phyloP scores from a whole-genome alignment of 2,329 filamentous ascomycete species.

The Trichoderma sp. region DNA sequence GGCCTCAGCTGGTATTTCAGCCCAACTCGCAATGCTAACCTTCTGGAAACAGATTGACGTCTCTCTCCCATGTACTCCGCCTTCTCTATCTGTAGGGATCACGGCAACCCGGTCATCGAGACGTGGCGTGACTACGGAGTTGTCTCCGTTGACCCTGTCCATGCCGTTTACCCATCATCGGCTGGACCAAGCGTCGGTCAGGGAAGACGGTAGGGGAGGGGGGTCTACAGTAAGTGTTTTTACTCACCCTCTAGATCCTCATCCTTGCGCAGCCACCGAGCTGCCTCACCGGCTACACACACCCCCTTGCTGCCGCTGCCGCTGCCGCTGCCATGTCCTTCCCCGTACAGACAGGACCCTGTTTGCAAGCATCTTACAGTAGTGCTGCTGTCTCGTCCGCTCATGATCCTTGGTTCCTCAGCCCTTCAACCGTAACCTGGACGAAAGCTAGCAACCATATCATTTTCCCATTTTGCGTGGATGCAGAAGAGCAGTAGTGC shows the following conservation, averaged over 20 bases:
- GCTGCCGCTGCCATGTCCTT: too few relatives aligned
- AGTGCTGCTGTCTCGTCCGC: too few relatives aligned
- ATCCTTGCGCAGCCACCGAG: conserved; percentile 1
- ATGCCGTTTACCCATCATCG: conserved; percentile 1
- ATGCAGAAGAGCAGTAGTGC: not conserved
- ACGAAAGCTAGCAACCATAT: not conserved
- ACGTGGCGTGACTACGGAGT: not conserved
- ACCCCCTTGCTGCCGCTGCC: not conserved
- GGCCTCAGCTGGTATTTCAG: not conserved
- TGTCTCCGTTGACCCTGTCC: not conserved
- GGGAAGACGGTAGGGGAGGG: not conserved
- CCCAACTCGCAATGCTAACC: not conserved
- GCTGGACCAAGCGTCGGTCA: not conserved
- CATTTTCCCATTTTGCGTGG: not conserved
- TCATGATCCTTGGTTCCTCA: not conserved
- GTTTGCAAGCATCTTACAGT: not conserved
- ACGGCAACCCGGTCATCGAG: not conserved
- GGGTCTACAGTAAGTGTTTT: too few relatives aligned
- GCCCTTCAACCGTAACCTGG: not conserved
- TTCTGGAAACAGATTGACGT: not conserved
- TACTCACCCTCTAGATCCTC: not conserved
- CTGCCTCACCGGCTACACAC: not conserved
- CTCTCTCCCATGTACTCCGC: not conserved
- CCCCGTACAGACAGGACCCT: too few relatives aligned
- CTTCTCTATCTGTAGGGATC: not conserved